Conservation (phyloP, 1,139 yeast genomes). For the Lodderomyces beijingensis region DNA sequence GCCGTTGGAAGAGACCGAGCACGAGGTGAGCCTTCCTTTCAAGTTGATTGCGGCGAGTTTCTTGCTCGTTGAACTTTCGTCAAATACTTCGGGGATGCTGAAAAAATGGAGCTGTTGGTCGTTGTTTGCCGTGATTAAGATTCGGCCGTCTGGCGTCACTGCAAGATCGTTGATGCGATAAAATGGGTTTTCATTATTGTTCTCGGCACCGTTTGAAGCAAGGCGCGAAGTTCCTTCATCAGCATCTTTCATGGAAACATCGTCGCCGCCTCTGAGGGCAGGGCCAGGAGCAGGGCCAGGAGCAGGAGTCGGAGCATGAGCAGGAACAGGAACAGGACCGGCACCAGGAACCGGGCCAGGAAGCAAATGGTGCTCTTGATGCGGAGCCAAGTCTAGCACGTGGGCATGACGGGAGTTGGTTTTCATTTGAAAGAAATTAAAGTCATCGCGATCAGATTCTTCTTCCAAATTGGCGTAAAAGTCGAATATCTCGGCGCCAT, state of each 20-base stretch:
- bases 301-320: background rate
- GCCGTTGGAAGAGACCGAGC: slow-evolving; percentile 38
- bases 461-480: slow-evolving; percentile 40
- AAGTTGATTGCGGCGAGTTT: slow-evolving; percentile 31
- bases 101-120: slow-evolving; percentile 55
- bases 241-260: slow-evolving; percentile 5
- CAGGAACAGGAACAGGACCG: background rate
- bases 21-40: slow-evolving; percentile 36
- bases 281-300: background rate
- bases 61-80: slow-evolving; percentile 32
- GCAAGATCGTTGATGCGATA: slow-evolving; percentile 62
- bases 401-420: too few species aligned
- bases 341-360: background rate
- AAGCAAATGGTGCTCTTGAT: background rate
- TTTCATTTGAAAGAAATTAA: slow-evolving; percentile 1
- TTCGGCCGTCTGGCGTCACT: slow-evolving; percentile 59
- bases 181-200: slow-evolving; percentile 23
- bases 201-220: slow-evolving; percentile 4
- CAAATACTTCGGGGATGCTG: slow-evolving; percentile 33
- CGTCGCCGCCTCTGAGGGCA: slow-evolving; percentile 8
- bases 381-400: too few species aligned
- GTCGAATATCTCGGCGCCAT: slow-evolving; percentile 40
- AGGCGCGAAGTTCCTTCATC: background rate
- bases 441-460: slow-evolving; percentile 14
- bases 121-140: slow-evolving; percentile 60